These are phyloP conservation scores for Aphanomyces stellatus DNA, from an alignment of 352 stramenopile species.

Conservation along the genomic window DNA sequence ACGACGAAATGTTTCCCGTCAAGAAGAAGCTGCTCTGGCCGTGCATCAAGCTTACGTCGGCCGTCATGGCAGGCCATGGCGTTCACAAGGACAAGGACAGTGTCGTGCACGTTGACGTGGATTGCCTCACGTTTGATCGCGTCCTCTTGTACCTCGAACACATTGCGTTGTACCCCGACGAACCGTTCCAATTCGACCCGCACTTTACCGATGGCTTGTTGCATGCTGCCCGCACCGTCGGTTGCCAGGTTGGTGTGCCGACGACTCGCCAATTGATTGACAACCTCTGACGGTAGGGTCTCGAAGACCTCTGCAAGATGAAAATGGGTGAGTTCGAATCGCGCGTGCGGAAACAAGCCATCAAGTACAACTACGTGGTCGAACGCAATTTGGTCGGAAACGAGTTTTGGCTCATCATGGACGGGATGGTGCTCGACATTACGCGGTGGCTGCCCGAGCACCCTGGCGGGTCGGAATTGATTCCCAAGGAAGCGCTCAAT, in stretches of 20 bases:
- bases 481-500: constrained; percentile 78
- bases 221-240: constrained; percentile 50
- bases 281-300: constrained; percentile 24
- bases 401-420: constrained; percentile 81
- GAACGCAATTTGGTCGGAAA: constrained; percentile 49
- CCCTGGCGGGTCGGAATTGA: constrained; percentile 73
- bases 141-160: constrained; percentile 84
- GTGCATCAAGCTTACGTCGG: constrained; percentile 81
- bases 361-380: constrained; percentile 74
- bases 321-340: constrained; percentile 74
- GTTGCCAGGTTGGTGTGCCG: constrained; percentile 39
- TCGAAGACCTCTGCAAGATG: constrained; percentile 68
- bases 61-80: constrained; percentile 59
- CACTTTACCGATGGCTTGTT: constrained; percentile 67
- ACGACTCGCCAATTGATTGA: not conserved
- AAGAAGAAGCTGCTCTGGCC: constrained; percentile 85
- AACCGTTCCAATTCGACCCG: constrained; percentile 71
- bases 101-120: constrained; percentile 61
- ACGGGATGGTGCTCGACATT: constrained; percentile 85
- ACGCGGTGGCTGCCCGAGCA: constrained; percentile 84
- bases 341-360: constrained; percentile 65
- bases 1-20: constrained; percentile 85
- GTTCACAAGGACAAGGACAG: constrained; percentile 62
- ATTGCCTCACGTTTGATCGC: constrained; percentile 85
- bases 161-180: constrained; percentile 52